Evolutionary conservation across 192 early-diverging fungal species (phyloP).

Genomic region (Coemansia sp.): DNA sequence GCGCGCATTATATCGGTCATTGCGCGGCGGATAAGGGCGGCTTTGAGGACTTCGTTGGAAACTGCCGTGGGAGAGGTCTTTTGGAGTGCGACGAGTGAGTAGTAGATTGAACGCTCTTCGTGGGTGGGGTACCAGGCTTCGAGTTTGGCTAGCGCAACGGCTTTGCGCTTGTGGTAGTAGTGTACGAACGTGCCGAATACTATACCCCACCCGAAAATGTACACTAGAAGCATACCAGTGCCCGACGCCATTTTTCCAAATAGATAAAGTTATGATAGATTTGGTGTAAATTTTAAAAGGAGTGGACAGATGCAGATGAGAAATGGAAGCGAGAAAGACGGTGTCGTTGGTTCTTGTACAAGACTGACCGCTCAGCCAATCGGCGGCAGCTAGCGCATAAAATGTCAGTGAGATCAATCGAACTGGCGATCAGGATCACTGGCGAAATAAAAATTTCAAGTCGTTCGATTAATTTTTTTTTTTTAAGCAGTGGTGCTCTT

Average conservation of each 20-base stretch:
- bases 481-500: not conserved
- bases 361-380: not conserved
- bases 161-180: slow-evolving; percentile 60
- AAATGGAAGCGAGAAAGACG: not conserved
- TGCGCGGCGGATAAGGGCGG: slow-evolving; percentile 80
- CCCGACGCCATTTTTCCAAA: slow-evolving; percentile 44
- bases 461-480: not conserved
- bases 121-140: slow-evolving; percentile 74
- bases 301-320: slow-evolving; percentile 4
- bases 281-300: not conserved
- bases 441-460: not conserved
- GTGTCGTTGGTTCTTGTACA: not conserved
- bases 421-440: slow-evolving; percentile 3
- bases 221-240: slow-evolving; percentile 54
- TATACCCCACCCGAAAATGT: slow-evolving; percentile 56
- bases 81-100: slow-evolving; percentile 60
- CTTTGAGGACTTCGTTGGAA: slow-evolving; percentile 62
- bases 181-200: slow-evolving; percentile 59
- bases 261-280: not conserved
- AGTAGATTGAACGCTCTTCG: slow-evolving; percentile 64
- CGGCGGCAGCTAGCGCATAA: slow-evolving; percentile 1
- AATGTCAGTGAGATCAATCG: not conserved
- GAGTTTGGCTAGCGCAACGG: slow-evolving; percentile 48
- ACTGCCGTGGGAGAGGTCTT: slow-evolving; percentile 55
- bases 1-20: slow-evolving; percentile 75